Conservation (phyloP, 1,284 basidiomycete genomes). For the Papiliotrema flavescens region DNA sequence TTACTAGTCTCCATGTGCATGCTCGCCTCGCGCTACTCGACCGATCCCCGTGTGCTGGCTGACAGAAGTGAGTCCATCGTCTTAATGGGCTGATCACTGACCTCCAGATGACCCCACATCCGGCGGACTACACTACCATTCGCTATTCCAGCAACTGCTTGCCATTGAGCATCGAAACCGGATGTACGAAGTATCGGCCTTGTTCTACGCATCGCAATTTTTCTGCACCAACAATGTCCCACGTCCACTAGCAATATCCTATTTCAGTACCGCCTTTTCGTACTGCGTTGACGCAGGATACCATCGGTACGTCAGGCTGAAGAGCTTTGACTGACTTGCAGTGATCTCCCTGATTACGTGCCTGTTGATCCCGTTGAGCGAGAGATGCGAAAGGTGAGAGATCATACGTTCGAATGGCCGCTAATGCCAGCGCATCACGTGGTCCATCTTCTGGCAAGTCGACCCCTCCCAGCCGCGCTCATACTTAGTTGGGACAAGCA, state of each 20-base stretch:
- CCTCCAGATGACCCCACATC: not conserved
- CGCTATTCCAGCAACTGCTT: constrained; percentile 1
- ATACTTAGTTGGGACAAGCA: constrained; percentile 2
- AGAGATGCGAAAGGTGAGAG: not conserved
- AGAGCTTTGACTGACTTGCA: not conserved
- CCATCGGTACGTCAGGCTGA: not conserved
- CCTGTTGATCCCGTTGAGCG: constrained; percentile 1
- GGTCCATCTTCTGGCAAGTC: constrained; percentile 1
- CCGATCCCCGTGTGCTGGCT: constrained; percentile 1
- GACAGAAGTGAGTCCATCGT: not conserved
- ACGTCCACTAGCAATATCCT: constrained; percentile 1
- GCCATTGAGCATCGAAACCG: constrained; percentile 1
- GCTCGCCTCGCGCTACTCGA: constrained; percentile 1
- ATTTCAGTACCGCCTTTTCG: constrained; percentile 3
- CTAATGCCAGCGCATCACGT: not conserved
- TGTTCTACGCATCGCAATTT: constrained; percentile 3
- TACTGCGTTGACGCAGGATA: constrained; percentile 4
- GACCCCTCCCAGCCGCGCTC: not conserved
- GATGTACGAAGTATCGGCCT: constrained; percentile 1
- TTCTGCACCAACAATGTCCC: constrained; percentile 4
- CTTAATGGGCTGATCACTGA: not conserved
- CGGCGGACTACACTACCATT: constrained; percentile 1
- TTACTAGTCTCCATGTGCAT: constrained; percentile 1
- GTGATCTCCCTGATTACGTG: constrained; percentile 1
- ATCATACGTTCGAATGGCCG: not conserved